These are phyloP conservation scores for Pholiota conissans DNA, from an alignment of 768 basidiomycete species.

Conservation along the genomic window DNA sequence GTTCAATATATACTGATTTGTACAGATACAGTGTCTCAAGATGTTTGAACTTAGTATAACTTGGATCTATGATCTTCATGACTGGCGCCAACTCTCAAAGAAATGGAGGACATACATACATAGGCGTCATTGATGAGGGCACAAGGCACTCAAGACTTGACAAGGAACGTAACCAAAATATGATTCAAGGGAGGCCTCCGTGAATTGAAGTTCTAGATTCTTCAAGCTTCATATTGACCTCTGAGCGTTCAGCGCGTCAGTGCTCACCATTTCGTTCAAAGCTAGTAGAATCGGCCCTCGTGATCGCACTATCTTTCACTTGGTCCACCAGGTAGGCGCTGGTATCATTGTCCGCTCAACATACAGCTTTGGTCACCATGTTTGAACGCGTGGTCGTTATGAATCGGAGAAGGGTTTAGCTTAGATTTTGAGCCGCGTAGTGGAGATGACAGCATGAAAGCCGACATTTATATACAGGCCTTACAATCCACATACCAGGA, in stretches of 20 bases:
- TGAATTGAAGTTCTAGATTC: neutral
- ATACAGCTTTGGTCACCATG: too few species aligned
- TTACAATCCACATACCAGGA: slow-evolving; percentile 4
- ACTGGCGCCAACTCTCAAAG: slow-evolving; percentile 7
- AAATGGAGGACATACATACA: neutral
- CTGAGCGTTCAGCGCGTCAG: too few species aligned
- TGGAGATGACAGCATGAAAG: slow-evolving; percentile 3
- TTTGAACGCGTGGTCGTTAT: neutral
- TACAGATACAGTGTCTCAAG: slow-evolving; percentile 5
- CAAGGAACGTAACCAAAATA: slow-evolving; percentile 2
- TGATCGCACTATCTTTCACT: too few species aligned
- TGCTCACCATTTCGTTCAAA: too few species aligned
- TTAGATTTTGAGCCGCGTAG: slow-evolving; percentile 12
- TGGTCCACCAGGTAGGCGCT: too few species aligned
- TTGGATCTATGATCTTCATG: slow-evolving; percentile 7
- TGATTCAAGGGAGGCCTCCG: neutral
- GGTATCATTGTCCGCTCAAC: too few species aligned
- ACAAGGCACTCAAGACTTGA: slow-evolving; percentile 6
- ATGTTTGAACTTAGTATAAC: too few species aligned
- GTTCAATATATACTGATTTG: slow-evolving; percentile 18
- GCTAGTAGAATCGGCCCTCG: too few species aligned
- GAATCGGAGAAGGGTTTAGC: slow-evolving; percentile 13
- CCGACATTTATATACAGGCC: neutral
- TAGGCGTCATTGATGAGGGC: slow-evolving; percentile 4
- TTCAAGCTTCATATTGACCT: neutral